These are phyloP conservation scores for Claviceps citrina DNA, from an alignment of 2,329 filamentous ascomycete genomes.

Conservation along the genomic window DNA sequence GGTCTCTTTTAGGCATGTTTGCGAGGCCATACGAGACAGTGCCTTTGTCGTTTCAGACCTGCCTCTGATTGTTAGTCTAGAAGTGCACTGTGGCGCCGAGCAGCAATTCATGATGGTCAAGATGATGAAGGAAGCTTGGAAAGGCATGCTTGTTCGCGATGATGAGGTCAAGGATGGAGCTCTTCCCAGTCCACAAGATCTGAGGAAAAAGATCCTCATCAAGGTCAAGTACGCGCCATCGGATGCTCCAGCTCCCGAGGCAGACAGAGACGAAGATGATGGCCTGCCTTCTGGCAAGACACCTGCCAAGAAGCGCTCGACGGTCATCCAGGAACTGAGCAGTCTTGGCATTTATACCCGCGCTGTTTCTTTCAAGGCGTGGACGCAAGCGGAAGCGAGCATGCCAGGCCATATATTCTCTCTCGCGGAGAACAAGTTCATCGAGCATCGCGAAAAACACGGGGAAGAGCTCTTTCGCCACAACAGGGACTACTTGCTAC, in stretches of 20 bases:
- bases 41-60: slow-evolving; percentile 63
- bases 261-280: slow-evolving; percentile 20
- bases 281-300: slow-evolving; percentile 27
- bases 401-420: slow-evolving; percentile 59
- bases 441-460: slow-evolving; percentile 39
- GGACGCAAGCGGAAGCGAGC: slow-evolving; percentile 53
- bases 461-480: slow-evolving; percentile 52
- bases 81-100: slow-evolving; percentile 66
- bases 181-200: slow-evolving; percentile 52
- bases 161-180: slow-evolving; percentile 28
- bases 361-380: slow-evolving; percentile 66
- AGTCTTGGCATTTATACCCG: slow-evolving; percentile 69
- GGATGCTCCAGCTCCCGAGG: slow-evolving; percentile 15
- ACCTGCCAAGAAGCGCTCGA: slow-evolving; percentile 31
- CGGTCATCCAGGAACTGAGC: slow-evolving; percentile 60
- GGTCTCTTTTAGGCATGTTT: slow-evolving; percentile 74
- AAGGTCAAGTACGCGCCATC: slow-evolving; percentile 59
- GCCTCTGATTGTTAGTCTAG: slow-evolving; percentile 84
- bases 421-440: slow-evolving; percentile 47
- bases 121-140: slow-evolving; percentile 79
- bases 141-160: slow-evolving; percentile 49
- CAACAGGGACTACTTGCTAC: slow-evolving; percentile 70
- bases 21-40: slow-evolving; percentile 60
- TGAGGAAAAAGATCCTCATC: slow-evolving; percentile 67
- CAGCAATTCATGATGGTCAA: slow-evolving; percentile 86